Evolutionary conservation across 805 yeast genomes (phyloP).

Genomic region (Pichia occidentalis): DNA sequence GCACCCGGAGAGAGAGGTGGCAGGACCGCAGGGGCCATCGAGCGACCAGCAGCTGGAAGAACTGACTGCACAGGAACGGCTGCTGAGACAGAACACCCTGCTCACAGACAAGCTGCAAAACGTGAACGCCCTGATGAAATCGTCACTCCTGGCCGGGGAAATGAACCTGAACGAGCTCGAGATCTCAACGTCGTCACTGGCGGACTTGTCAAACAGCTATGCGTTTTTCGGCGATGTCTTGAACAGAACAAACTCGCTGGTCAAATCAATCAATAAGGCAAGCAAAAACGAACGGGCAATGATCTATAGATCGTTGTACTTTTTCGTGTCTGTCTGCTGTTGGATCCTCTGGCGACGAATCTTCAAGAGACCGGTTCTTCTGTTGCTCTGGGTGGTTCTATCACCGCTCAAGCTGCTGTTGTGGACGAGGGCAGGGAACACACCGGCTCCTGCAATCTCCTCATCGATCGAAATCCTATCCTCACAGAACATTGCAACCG

Average conservation of each 20-base stretch:
- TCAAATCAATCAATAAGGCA: conserved; percentile 45
- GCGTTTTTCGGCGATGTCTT: conserved; percentile 36
- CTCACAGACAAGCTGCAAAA: conserved; percentile 42
- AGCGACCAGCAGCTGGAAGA: conserved; percentile 24
- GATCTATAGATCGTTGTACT: conserved; percentile 42
- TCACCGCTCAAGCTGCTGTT: conserved; percentile 10
- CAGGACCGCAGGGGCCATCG: conserved; percentile 13
- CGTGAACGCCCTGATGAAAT: conserved; percentile 41
- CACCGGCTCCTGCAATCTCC: background rate
- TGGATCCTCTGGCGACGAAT: conserved; percentile 49
- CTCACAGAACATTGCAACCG: background rate
- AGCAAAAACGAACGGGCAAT: conserved; percentile 42
- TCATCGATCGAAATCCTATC: background rate
- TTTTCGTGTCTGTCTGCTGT: conserved; percentile 38
- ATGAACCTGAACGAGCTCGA: conserved; percentile 42
- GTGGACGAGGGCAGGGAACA: conserved; percentile 9
- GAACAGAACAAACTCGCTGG: conserved; percentile 38
- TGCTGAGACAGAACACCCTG: conserved; percentile 39
- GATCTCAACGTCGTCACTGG: conserved; percentile 38
- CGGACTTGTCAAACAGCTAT: conserved; percentile 36
- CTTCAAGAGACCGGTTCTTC: conserved; percentile 36
- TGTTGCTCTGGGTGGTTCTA: conserved; percentile 42
- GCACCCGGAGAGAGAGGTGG: no score
- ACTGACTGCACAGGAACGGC: conserved; percentile 33
- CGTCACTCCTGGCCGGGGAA: conserved; percentile 46